A percentile compares a stretch with the other conserved stretches of the same genome.
Conservation (phyloP, 805 yeast genomes). For the Ogataea degrootiae region DNA sequence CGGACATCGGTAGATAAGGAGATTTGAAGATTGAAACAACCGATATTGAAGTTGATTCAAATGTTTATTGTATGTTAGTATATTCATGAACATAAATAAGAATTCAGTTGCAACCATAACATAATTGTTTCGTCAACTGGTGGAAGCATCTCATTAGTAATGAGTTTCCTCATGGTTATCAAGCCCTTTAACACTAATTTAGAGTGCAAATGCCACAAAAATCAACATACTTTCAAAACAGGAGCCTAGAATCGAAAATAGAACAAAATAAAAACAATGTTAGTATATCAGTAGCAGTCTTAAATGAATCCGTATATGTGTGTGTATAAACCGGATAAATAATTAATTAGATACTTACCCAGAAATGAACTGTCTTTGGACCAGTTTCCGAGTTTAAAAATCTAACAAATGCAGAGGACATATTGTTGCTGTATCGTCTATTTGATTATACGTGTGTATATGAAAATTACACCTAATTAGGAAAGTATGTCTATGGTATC, state of each 20-base stretch:
- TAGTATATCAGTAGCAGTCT: slow-evolving; percentile 3
- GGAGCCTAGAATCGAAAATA: slow-evolving; percentile 40
- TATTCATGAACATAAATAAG: too few species aligned
- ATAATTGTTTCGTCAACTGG: too few species aligned
- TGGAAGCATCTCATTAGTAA: too few species aligned
- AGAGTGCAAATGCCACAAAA: too few species aligned
- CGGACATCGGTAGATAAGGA: too few species aligned
- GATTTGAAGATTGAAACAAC: too few species aligned
- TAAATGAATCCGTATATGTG: background rate
- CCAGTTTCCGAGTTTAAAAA: slow-evolving; percentile 87
- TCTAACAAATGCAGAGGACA: slow-evolving; percentile 58
- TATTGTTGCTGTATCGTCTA: slow-evolving; percentile 3
- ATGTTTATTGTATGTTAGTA: too few species aligned
- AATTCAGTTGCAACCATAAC: too few species aligned
- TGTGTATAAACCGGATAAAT: background rate
- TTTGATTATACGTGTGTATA: background rate
- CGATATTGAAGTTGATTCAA: too few species aligned
- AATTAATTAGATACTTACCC: slow-evolving; percentile 50
- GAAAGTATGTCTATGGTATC: too few species aligned
- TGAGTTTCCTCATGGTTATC: too few species aligned
- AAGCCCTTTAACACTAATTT: too few species aligned
- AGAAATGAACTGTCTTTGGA: slow-evolving; percentile 94
- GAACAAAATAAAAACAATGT: background rate
- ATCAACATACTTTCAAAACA: slow-evolving; percentile 41
- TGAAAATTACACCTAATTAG: background rate